phyloP scores from a whole-genome alignment of 805 yeast genomes.

The Kuraishia hungarica region DNA sequence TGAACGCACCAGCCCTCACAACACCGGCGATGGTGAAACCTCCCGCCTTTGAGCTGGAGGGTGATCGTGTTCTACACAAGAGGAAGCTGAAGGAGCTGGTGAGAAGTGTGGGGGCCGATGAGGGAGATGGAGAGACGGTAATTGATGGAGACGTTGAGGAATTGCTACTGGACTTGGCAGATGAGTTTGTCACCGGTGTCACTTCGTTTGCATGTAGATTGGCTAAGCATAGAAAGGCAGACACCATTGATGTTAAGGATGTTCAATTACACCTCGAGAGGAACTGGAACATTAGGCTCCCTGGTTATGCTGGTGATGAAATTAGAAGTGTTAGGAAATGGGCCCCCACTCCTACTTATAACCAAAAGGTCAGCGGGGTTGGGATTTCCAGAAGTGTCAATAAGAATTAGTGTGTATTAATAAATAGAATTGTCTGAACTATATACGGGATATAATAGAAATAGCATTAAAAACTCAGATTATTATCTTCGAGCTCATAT shows the following conservation, averaged over 20 bases:
- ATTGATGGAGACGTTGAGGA: conserved; percentile 97
- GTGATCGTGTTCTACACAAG: conserved; percentile 79
- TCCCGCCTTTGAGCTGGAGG: conserved; percentile 77
- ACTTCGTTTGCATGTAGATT: conserved; percentile 90
- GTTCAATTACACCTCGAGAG: conserved; percentile 85
- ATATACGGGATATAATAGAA: no score
- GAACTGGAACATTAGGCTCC: conserved; percentile 92
- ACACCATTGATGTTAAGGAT: conserved; percentile 79
- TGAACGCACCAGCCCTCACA: conserved; percentile 58
- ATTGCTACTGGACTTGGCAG: conserved; percentile 82
- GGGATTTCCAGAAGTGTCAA: conserved; percentile 56
- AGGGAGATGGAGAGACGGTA: conserved; percentile 83
- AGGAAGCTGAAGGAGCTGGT: conserved; percentile 86
- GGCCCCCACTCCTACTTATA: conserved; percentile 54
- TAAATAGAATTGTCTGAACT: background rate
- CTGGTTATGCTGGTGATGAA: conserved; percentile 91
- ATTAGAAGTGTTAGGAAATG: conserved; percentile 70
- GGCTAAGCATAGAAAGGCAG: conserved; percentile 91
- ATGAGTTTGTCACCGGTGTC: conserved; percentile 86
- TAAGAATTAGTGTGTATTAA: conserved; percentile 22
- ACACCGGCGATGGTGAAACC: conserved; percentile 69
- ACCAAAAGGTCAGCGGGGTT: conserved; percentile 62
- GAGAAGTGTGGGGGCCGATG: conserved; percentile 71
- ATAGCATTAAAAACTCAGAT: no score
- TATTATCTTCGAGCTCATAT: no score